These are phyloP conservation scores for Kwoniella heveanensis DNA, from an alignment of 768 basidiomycete genomes.

Conservation along the genomic window DNA sequence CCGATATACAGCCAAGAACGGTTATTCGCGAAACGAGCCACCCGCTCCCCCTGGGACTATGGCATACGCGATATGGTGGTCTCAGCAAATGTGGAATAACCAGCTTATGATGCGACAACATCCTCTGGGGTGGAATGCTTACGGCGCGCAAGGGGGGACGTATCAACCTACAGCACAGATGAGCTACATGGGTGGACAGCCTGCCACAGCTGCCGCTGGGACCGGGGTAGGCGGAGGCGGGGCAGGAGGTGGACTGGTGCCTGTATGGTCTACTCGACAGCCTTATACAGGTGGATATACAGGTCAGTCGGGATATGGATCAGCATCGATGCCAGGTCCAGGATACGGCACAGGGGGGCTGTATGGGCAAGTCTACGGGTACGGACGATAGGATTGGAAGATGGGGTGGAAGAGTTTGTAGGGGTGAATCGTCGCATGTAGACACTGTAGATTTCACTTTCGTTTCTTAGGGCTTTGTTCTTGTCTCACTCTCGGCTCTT, in stretches of 20 bases:
- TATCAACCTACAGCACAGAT: constrained; percentile 16
- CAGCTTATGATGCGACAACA: constrained; percentile 8
- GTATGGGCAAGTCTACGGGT: neutral
- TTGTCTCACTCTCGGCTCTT: no score
- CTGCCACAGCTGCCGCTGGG: neutral
- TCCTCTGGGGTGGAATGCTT: neutral
- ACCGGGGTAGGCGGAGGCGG: neutral
- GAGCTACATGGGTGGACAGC: neutral
- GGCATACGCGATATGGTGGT: constrained; percentile 34
- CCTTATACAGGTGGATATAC: neutral
- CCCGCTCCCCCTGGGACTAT: constrained; percentile 27
- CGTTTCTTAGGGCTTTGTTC: no score
- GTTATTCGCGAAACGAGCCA: constrained; percentile 5
- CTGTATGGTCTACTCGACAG: constrained; percentile 1
- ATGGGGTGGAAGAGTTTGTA: neutral
- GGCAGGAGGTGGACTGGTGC: constrained; percentile 1
- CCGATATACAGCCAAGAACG: neutral
- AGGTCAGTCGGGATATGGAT: neutral
- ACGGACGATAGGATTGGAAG: neutral
- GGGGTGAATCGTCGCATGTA: no score
- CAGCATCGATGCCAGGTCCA: neutral
- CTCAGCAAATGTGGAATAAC: constrained; percentile 26
- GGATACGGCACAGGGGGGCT: neutral
- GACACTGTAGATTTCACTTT: no score
- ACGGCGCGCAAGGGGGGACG: neutral